Conservation (phyloP, 495 filamentous ascomycete genomes). For the Sordaria brevicollis region DNA sequence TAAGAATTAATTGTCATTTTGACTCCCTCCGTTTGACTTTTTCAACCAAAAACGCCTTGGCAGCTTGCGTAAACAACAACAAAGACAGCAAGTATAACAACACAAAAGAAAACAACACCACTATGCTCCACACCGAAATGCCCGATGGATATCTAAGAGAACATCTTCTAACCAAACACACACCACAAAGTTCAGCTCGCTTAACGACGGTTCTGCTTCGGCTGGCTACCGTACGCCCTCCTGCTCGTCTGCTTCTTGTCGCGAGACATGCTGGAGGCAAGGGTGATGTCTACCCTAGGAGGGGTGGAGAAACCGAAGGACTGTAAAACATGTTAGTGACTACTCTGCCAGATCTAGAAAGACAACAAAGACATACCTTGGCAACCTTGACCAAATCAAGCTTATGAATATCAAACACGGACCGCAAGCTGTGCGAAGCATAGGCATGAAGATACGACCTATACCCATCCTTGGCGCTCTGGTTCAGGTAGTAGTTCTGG, state of each 20-base stretch:
- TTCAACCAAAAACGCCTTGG: not conserved
- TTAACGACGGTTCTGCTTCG: constrained; percentile 22
- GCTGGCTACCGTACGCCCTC: constrained; percentile 68
- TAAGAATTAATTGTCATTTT: not conserved
- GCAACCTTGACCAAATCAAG: constrained; percentile 89
- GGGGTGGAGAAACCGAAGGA: constrained; percentile 82
- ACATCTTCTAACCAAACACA: not conserved
- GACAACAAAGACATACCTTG: constrained; percentile 33
- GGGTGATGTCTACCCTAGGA: constrained; percentile 80
- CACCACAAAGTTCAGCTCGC: not conserved
- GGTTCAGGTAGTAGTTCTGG: constrained; percentile 94
- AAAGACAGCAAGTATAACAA: not conserved
- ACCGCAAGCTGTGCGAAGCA: constrained; percentile 77
- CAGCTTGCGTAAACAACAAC: not conserved
- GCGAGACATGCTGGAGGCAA: constrained; percentile 77
- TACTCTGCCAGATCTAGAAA: not conserved
- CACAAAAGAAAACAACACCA: not conserved
- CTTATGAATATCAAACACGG: constrained; percentile 88
- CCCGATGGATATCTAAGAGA: not conserved
- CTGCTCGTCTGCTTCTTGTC: constrained; percentile 75
- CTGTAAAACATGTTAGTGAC: constrained; percentile 13
- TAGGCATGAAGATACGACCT: constrained; percentile 90
- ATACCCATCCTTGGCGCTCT: constrained; percentile 59
- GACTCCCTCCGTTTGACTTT: not conserved
- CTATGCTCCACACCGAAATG: not conserved